A percentile compares a stretch with the other conserved stretches of the same genome.
Conservation (phyloP, 345 rosid genomes). For the Euphorbia peplus region DNA sequence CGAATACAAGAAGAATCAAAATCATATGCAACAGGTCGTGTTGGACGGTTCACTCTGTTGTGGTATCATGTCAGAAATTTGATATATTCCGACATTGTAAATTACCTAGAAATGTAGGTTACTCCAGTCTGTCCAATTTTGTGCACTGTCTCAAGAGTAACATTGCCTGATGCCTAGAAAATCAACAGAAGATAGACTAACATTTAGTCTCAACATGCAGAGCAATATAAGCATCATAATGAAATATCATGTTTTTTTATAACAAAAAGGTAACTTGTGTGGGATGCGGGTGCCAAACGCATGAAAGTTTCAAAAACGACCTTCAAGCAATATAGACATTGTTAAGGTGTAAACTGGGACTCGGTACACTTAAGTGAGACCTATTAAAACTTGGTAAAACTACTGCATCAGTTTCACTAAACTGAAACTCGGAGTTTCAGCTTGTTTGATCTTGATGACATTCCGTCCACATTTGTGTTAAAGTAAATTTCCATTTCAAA, state of each 20-base stretch:
- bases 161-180: conserved; percentile 90
- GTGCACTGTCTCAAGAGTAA: conserved; percentile 82
- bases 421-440: no score
- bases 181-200: conserved; percentile 15
- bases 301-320: not conserved
- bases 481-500: no score
- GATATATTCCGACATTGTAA: not conserved
- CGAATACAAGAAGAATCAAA: not conserved
- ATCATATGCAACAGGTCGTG: not conserved
- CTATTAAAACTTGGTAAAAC: no score
- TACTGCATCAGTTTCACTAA: no score
- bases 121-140: conserved; percentile 95
- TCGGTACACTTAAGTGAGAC: no score
- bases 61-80: not conserved
- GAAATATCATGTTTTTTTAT: not conserved
- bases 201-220: conserved; percentile 7
- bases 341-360: no score
- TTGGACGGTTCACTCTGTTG: no score
- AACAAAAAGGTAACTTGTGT: not conserved
- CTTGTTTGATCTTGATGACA: no score
- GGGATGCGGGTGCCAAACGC: not conserved
- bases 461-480: no score
- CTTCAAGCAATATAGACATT: not conserved
- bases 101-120: conserved; percentile 84
- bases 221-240: not conserved